Conservation (phyloP, 1,284 basidiomycete genomes). For the Tilletia indica region DNA sequence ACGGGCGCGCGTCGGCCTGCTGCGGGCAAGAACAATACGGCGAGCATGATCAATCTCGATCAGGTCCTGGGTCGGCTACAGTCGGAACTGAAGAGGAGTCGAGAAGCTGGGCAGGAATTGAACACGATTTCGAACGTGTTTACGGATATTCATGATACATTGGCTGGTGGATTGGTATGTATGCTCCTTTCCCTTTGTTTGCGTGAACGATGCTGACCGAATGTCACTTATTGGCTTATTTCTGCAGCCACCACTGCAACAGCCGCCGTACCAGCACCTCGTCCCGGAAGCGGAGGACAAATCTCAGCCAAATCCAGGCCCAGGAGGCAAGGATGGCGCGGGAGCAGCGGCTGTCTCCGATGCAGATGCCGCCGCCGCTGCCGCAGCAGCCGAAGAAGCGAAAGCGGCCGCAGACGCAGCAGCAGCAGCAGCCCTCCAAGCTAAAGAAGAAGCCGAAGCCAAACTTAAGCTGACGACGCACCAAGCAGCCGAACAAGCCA, state of each 20-base stretch:
- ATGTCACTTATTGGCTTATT: conserved; percentile 54
- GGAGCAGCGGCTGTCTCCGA: conserved; percentile 23
- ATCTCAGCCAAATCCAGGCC: conserved; percentile 23
- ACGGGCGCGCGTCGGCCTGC: conserved; percentile 36
- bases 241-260: conserved; percentile 55
- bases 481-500: conserved; percentile 1
- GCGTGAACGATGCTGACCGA: background rate
- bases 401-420: conserved; percentile 48
- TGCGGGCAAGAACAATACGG: conserved; percentile 32
- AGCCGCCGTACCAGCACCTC: conserved; percentile 49
- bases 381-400: conserved; percentile 23
- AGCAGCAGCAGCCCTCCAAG: conserved; percentile 14
- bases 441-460: conserved; percentile 12
- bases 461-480: background rate
- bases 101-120: conserved; percentile 88
- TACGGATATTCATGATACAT: conserved; percentile 85
- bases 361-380: conserved; percentile 28
- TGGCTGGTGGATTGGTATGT: conserved; percentile 67
- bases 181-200: background rate
- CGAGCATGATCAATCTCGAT: conserved; percentile 70
- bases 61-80: conserved; percentile 76
- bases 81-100: conserved; percentile 86
- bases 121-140: conserved; percentile 77
- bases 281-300: conserved; percentile 25
- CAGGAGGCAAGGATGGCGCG: background rate